Evolutionary conservation across 176 grass and related monocot species (phyloP).

Genomic region (Avena sativa): DNA sequence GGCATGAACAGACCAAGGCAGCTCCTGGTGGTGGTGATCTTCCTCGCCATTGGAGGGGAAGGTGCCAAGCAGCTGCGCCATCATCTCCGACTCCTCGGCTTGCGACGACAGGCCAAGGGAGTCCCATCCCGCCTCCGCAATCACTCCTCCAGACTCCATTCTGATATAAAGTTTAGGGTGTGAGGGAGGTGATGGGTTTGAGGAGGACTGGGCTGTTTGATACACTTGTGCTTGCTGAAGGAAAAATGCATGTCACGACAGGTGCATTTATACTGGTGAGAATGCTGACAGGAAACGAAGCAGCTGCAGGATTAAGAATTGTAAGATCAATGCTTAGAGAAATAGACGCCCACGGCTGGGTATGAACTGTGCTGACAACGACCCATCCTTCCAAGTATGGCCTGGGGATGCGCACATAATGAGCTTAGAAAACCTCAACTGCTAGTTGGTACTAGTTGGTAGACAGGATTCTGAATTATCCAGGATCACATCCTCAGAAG

Average conservation of each 20-base stretch:
- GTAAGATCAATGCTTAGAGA: conserved; percentile 43
- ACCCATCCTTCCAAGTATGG: conserved; percentile 44
- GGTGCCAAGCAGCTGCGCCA: conserved; percentile 54
- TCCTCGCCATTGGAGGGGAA: conserved; percentile 45
- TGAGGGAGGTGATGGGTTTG: conserved; percentile 40
- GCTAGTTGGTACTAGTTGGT: conserved; percentile 57
- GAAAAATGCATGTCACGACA: conserved; percentile 37
- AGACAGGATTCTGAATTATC: conserved; percentile 35
- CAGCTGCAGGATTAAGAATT: conserved; percentile 44
- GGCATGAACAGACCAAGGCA: conserved; percentile 52
- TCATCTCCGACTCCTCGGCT: conserved; percentile 59
- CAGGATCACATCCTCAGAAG: conserved; percentile 38
- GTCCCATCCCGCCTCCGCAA: conserved; percentile 50
- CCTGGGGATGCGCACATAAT: conserved; percentile 27
- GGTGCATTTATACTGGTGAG: conserved; percentile 57
- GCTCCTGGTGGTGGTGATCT: conserved; percentile 28
- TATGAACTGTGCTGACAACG: conserved; percentile 52
- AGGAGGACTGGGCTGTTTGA: conserved; percentile 43
- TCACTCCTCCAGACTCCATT: conserved; percentile 73
- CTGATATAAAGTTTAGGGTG: conserved; percentile 35
- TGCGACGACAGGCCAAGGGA: conserved; percentile 40
- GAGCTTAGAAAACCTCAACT: conserved; percentile 53
- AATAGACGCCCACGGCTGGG: conserved; percentile 54
- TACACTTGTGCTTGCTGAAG: conserved; percentile 55
- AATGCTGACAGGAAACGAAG: conserved; percentile 30